Evolutionary conservation across 2,329 filamentous ascomycete genomes (phyloP).

Genomic region (Ascochyta lentis): DNA sequence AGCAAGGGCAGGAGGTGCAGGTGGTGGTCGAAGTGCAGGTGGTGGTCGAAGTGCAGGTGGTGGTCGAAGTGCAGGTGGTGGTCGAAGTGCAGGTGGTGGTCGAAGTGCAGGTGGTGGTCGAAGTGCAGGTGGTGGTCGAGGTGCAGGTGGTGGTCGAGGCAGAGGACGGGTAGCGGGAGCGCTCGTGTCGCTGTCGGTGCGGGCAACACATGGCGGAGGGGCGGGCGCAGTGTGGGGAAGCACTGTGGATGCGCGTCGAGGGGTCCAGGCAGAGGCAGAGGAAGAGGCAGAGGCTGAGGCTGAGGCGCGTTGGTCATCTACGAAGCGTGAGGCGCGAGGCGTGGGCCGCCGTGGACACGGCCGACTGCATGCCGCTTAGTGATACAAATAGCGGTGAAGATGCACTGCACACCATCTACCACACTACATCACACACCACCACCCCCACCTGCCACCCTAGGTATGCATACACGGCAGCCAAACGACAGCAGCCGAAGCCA

Average conservation of each 20-base stretch:
- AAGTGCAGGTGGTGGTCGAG: too few species aligned
- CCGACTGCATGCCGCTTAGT: background rate
- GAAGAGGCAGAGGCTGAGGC: background rate
- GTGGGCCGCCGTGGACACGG: background rate
- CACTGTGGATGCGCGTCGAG: background rate
- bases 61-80: too few species aligned
- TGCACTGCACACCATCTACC: background rate
- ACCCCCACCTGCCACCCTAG: background rate
- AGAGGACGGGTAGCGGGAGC: too few species aligned
- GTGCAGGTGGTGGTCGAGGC: too few species aligned
- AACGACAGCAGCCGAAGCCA: constrained; percentile 3
- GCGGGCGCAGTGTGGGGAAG: background rate
- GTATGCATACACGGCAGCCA: background rate
- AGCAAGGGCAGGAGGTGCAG: too few species aligned
- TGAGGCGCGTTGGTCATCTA: background rate
- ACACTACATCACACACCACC: too few species aligned
- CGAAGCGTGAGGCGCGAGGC: background rate
- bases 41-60: too few species aligned
- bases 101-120: too few species aligned
- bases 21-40: too few species aligned
- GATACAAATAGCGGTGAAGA: constrained; percentile 3
- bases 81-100: too few species aligned
- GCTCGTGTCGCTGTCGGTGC: background rate
- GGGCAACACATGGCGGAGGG: constrained; percentile 8
- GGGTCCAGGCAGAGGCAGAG: constrained; percentile 1